These are phyloP conservation scores for Gossypium armourianum DNA, from an alignment of 441 rosid genomes.

Conservation along the genomic window DNA sequence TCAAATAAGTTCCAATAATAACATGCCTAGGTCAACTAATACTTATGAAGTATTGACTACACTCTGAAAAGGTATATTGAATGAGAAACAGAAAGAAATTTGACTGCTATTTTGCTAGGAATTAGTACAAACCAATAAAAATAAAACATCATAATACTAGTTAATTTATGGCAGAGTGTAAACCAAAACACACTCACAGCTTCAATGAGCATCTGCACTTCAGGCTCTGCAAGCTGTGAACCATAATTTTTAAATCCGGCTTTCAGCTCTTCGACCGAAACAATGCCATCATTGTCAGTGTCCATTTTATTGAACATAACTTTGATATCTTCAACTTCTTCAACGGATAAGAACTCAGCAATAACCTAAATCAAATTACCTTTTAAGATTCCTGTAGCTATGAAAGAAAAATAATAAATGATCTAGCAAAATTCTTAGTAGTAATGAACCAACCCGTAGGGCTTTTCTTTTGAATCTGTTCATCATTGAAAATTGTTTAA, in stretches of 20 bases:
- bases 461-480: slow-evolving; percentile 81
- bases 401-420: not conserved
- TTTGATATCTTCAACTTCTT: slow-evolving; percentile 89
- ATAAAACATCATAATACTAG: not conserved
- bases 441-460: slow-evolving; percentile 48
- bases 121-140: not conserved
- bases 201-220: slow-evolving; percentile 90
- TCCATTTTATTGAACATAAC: slow-evolving; percentile 84
- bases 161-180: not conserved
- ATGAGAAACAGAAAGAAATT: not conserved
- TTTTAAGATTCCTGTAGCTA: slow-evolving; percentile 16
- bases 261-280: slow-evolving; percentile 76
- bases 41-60: not conserved
- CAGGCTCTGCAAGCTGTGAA: slow-evolving; percentile 84
- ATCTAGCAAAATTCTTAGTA: not conserved
- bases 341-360: slow-evolving; percentile 76
- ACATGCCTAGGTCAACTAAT: slow-evolving; percentile 1
- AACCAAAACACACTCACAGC: slow-evolving; percentile 50
- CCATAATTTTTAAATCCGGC: slow-evolving; percentile 61
- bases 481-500: slow-evolving; percentile 96
- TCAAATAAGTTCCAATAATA: not conserved
- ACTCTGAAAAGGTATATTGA: not conserved
- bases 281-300: slow-evolving; percentile 21
- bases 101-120: not conserved
- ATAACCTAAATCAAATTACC: slow-evolving; percentile 49